These are phyloP conservation scores for Aspergillus bertholletiae DNA, from an alignment of 495 filamentous ascomycete species.

Conservation along the genomic window DNA sequence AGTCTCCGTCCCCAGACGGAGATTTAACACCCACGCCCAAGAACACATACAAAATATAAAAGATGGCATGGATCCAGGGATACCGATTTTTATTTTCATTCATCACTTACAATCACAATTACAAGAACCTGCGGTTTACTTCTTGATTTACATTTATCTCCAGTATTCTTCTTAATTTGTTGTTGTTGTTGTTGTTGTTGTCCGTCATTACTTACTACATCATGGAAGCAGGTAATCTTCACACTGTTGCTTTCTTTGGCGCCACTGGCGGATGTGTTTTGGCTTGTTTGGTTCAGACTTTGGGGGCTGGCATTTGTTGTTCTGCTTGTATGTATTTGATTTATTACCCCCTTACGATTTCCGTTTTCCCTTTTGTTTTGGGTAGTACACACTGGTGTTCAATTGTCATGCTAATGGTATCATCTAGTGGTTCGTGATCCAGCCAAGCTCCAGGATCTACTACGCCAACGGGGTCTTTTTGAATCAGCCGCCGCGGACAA, in stretches of 20 bases:
- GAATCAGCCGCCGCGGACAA: constrained; percentile 25
- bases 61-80: too few species aligned
- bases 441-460: constrained; percentile 51
- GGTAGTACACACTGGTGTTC: too few species aligned
- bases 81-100: background rate
- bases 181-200: too few species aligned
- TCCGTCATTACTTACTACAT: too few species aligned
- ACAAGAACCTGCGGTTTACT: background rate
- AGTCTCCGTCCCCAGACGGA: background rate
- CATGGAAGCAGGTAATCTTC: background rate
- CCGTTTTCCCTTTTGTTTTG: background rate
- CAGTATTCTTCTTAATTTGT: too few species aligned
- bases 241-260: constrained; percentile 46
- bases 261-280: constrained; percentile 48
- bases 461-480: constrained; percentile 29
- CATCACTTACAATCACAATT: too few species aligned
- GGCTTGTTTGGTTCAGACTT: constrained; percentile 43
- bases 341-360: too few species aligned
- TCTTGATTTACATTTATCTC: background rate
- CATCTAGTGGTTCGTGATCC: constrained; percentile 55
- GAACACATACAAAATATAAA: background rate
- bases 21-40: background rate
- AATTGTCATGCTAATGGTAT: background rate
- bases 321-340: constrained; percentile 31
- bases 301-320: constrained; percentile 47